Percentiles rank a stretch among this genome's conserved stretches.
Evolutionary conservation across 768 basidiomycete species (phyloP).

Genomic region (Mycena latifolia): DNA sequence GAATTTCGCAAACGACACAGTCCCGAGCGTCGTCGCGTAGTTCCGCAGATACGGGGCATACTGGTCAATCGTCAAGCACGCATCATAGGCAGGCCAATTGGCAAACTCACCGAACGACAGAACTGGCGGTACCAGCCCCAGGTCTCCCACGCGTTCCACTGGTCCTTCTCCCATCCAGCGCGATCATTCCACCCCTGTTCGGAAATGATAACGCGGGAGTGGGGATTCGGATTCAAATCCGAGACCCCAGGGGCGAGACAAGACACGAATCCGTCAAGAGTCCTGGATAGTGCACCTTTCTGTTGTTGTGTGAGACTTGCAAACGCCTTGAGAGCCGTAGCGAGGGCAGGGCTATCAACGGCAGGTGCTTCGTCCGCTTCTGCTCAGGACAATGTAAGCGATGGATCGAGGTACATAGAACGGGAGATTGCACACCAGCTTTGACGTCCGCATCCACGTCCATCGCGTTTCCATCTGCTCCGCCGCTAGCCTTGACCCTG

Average conservation of each 20-base stretch:
- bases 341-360: conserved; percentile 76
- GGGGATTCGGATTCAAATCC: conserved; percentile 60
- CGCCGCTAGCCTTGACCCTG: conserved; percentile 73
- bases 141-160: conserved; percentile 89
- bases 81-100: not conserved
- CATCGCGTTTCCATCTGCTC: conserved; percentile 68
- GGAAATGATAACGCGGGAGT: conserved; percentile 68
- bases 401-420: conserved; percentile 3
- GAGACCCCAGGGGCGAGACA: conserved; percentile 63
- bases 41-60: conserved; percentile 85
- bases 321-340: conserved; percentile 80
- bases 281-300: conserved; percentile 76
- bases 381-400: conserved; percentile 34
- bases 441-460: conserved; percentile 78
- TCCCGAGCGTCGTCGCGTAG: conserved; percentile 77
- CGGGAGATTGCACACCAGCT: conserved; percentile 51
- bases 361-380: conserved; percentile 62
- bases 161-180: conserved; percentile 74
- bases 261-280: conserved; percentile 81
- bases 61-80: conserved; percentile 49
- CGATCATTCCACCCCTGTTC: conserved; percentile 80
- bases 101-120: conserved; percentile 75
- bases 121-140: conserved; percentile 96
- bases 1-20: conserved; percentile 76
- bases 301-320: conserved; percentile 82